Evolutionary conservation across 2,329 filamentous ascomycete genomes (phyloP).

Genomic region (Sarocladium oryzae): DNA sequence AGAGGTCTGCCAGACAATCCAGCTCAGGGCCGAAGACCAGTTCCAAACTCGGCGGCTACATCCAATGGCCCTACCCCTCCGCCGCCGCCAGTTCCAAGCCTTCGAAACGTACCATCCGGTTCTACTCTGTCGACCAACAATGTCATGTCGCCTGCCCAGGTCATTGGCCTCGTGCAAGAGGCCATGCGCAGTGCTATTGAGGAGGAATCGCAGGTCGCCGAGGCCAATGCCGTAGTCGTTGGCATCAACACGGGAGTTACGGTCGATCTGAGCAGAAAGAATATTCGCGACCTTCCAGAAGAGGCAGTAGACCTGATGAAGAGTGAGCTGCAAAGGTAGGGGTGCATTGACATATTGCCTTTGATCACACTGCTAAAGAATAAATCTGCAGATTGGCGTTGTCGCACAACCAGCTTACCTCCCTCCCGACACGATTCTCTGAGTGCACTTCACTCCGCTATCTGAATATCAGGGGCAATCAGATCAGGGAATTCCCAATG

Average conservation of each 20-base stretch:
- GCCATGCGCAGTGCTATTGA: conserved; percentile 62
- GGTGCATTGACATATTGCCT: conserved; percentile 12
- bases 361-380: conserved; percentile 52
- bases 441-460: conserved; percentile 75
- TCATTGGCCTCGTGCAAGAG: conserved; percentile 58
- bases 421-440: conserved; percentile 64
- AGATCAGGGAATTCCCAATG: conserved; percentile 57
- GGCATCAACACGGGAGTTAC: conserved; percentile 66
- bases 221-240: conserved; percentile 51
- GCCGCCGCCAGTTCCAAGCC: conserved; percentile 38
- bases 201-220: conserved; percentile 58
- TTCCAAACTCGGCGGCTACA: conserved; percentile 31
- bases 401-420: conserved; percentile 69
- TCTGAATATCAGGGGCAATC: conserved; percentile 72
- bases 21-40: conserved; percentile 30
- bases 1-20: conserved; percentile 36
- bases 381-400: conserved; percentile 74
- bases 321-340: conserved; percentile 64
- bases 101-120: conserved; percentile 40
- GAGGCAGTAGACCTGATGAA: conserved; percentile 72
- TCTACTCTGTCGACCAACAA: conserved; percentile 42
- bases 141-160: conserved; percentile 54
- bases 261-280: conserved; percentile 70
- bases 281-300: conserved; percentile 63
- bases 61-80: conserved; percentile 32